Conservation (phyloP, 768 basidiomycete genomes). For the Cyclocybe cylindracea region DNA sequence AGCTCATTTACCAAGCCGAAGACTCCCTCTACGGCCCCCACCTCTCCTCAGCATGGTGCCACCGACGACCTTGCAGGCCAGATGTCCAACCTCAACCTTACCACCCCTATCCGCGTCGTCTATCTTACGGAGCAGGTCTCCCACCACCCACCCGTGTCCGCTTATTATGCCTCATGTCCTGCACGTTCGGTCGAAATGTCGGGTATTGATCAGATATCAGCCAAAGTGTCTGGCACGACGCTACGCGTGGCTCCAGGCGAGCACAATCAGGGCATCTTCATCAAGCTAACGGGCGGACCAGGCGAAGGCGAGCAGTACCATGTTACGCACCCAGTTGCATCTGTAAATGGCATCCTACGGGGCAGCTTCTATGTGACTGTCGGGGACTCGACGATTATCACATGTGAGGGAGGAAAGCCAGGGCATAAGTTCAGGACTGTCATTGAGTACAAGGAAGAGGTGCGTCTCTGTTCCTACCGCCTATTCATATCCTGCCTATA, state of each 20-base stretch:
- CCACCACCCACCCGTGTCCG: slow-evolving; percentile 95
- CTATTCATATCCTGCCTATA: neutral
- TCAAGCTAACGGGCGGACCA: slow-evolving; percentile 71
- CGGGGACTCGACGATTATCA: slow-evolving; percentile 76
- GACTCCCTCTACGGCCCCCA: slow-evolving; percentile 57
- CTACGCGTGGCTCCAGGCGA: slow-evolving; percentile 82
- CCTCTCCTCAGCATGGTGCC: slow-evolving; percentile 45
- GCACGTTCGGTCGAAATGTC: slow-evolving; percentile 66
- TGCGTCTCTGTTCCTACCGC: slow-evolving; percentile 26
- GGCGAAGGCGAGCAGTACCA: slow-evolving; percentile 83
- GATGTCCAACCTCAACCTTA: slow-evolving; percentile 63
- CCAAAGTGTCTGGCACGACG: slow-evolving; percentile 87
- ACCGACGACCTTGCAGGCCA: slow-evolving; percentile 51
- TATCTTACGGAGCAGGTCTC: slow-evolving; percentile 94
- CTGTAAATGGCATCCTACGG: slow-evolving; percentile 89
- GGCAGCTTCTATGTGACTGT: slow-evolving; percentile 93
- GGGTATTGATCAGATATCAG: slow-evolving; percentile 92
- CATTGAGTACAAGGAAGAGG: slow-evolving; percentile 97
- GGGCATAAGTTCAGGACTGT: slow-evolving; percentile 72
- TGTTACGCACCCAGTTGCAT: slow-evolving; percentile 87
- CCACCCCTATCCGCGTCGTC: slow-evolving; percentile 57
- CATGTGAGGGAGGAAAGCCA: slow-evolving; percentile 70
- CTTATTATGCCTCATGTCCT: slow-evolving; percentile 80
- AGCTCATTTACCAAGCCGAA: slow-evolving; percentile 56
- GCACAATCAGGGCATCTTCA: slow-evolving; percentile 86